These are phyloP conservation scores for Eimeria falciformis DNA, from an alignment of 169 alveolate genomes.

Conservation along the genomic window DNA sequence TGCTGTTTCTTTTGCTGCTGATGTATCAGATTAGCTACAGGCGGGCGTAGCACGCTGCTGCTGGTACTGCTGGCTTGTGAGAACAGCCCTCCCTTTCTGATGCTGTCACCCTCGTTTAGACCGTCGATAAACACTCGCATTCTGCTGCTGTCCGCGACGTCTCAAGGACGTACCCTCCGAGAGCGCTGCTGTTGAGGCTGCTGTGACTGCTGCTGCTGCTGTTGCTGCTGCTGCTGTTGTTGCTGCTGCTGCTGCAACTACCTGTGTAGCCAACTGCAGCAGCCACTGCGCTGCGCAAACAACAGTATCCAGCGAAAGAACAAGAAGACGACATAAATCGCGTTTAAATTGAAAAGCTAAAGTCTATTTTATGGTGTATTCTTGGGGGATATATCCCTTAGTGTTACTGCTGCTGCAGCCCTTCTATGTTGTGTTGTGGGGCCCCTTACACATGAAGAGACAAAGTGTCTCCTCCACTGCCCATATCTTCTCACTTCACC, in stretches of 20 bases:
- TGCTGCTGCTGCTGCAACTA: too few relatives aligned
- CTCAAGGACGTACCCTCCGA: too few relatives aligned
- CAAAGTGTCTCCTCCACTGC: too few relatives aligned
- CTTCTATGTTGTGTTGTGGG: not conserved
- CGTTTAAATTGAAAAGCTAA: too few relatives aligned
- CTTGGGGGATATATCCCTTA: not conserved
- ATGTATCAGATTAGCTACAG: too few relatives aligned
- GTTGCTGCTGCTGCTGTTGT: not conserved
- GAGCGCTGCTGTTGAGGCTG: not conserved
- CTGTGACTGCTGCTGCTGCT: not conserved
- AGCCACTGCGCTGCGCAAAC: too few relatives aligned
- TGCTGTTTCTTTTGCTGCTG: not conserved
- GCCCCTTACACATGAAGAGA: not conserved
- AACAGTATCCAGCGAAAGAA: too few relatives aligned
- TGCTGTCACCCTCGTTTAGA: not conserved
- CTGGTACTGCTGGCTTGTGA: not conserved
- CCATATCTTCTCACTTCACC: too few relatives aligned
- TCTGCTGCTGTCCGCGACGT: not conserved
- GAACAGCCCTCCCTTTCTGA: not conserved
- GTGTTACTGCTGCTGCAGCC: not conserved
- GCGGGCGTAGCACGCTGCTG: conserved; percentile 8
- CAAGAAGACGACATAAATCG: too few relatives aligned
- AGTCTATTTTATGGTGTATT: too few relatives aligned
- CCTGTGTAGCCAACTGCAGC: too few relatives aligned
- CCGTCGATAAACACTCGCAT: not conserved